Evolutionary conservation across 2,329 filamentous ascomycete genomes (phyloP).

Genomic region (Zasmidium citrigriseum): DNA sequence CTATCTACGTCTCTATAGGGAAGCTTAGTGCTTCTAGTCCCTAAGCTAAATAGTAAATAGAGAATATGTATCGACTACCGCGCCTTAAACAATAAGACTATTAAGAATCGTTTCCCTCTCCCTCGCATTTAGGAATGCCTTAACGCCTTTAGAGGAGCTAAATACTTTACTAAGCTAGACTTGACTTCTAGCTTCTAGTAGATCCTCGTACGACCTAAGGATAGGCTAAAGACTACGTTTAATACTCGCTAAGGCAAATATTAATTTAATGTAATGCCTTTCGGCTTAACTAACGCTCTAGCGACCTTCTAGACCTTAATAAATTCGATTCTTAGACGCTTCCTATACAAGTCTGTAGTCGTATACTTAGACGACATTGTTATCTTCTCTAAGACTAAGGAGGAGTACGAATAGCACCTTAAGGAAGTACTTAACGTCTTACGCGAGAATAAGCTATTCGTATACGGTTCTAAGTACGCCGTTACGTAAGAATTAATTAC

Average conservation of each 20-base stretch:
- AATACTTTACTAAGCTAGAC: constrained; percentile 25
- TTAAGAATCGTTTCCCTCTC: constrained; percentile 31
- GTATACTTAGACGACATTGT: constrained; percentile 3
- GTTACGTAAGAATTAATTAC: constrained; percentile 21
- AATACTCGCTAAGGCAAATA: too few species aligned
- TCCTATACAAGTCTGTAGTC: constrained; percentile 3
- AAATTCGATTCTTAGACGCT: constrained; percentile 5
- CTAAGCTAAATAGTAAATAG: constrained; percentile 11
- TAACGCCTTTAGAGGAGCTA: constrained; percentile 20
- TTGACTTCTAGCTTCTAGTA: constrained; percentile 17
- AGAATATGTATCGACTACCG: constrained; percentile 33
- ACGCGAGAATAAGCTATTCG: constrained; percentile 5
- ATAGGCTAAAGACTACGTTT: too few species aligned
- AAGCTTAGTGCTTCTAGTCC: constrained; percentile 6
- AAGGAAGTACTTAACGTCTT: constrained; percentile 18
- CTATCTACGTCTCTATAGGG: neutral
- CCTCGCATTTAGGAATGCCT: constrained; percentile 30
- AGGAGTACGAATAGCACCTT: neutral
- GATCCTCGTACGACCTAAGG: constrained; percentile 9
- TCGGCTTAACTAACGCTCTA: constrained; percentile 3
- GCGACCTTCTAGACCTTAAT: constrained; percentile 2
- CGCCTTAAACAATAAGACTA: constrained; percentile 30
- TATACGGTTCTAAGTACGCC: constrained; percentile 24
- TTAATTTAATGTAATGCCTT: constrained; percentile 12
- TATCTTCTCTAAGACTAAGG: neutral